phyloP scores from a whole-genome alignment of 768 basidiomycete genomes.

The Butyriboletus loyo region DNA sequence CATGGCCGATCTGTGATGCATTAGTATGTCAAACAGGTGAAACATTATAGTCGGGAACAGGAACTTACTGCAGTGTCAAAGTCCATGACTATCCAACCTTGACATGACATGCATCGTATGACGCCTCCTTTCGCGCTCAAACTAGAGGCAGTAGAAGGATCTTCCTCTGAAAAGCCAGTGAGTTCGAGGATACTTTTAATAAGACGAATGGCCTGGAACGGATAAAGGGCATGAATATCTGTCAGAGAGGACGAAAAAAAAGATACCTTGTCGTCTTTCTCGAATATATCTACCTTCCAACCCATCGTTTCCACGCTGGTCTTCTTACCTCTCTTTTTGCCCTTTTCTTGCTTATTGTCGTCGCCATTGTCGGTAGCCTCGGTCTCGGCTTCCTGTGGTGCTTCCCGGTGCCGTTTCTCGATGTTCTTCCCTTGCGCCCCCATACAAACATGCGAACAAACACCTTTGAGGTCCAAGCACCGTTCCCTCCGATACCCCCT shows the following conservation, averaged over 20 bases:
- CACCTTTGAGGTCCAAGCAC: slow-evolving; percentile 56
- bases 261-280: slow-evolving; percentile 56
- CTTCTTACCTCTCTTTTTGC: neutral
- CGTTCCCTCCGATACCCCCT: slow-evolving; percentile 35
- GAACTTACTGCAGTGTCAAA: slow-evolving; percentile 44
- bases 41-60: too few species aligned
- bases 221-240: neutral
- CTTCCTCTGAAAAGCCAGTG: slow-evolving; percentile 30
- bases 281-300: slow-evolving; percentile 54
- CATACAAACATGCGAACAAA: slow-evolving; percentile 59
- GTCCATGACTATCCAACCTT: slow-evolving; percentile 46
- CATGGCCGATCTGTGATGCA: slow-evolving; percentile 53
- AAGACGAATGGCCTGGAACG: slow-evolving; percentile 45
- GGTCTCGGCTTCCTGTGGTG: neutral
- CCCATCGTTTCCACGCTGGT: slow-evolving; percentile 19
- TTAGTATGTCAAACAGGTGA: neutral
- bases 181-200: slow-evolving; percentile 38
- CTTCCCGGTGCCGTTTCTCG: neutral
- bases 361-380: neutral
- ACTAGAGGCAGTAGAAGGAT: slow-evolving; percentile 16
- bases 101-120: slow-evolving; percentile 51
- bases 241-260: neutral
- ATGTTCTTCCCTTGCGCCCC: neutral
- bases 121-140: slow-evolving; percentile 26
- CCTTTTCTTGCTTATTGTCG: slow-evolving; percentile 21